Conservation (phyloP, 106 monocot species). For the Dendrobium chrysotoxum region DNA sequence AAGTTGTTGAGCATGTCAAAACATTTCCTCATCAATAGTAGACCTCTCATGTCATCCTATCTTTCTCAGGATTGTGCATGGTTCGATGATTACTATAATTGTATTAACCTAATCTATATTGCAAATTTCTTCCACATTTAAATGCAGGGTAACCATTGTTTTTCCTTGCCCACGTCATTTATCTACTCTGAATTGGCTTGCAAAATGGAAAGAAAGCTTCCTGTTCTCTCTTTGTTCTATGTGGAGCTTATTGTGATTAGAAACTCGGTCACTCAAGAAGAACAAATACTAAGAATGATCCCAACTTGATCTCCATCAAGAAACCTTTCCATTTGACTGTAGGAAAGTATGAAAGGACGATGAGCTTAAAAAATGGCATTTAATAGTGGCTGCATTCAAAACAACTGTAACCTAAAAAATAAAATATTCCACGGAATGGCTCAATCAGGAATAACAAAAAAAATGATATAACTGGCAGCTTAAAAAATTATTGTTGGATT, state of each 20-base stretch:
- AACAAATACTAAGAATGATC: not conserved
- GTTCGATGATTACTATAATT: not conserved
- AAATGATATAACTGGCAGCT: not conserved
- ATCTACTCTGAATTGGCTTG: not conserved
- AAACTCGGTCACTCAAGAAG: not conserved
- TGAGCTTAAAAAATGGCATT: no score
- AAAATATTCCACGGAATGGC: no score
- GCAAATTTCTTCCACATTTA: not conserved
- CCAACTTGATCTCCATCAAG: no score
- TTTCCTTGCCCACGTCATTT: not conserved
- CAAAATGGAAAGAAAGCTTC: not conserved
- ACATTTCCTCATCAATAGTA: not conserved
- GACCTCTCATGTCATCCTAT: not conserved
- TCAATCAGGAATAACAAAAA: no score
- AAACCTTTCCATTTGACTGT: no score
- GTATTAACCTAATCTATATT: not conserved
- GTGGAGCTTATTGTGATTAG: not conserved
- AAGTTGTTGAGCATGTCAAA: not conserved
- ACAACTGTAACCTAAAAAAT: no score
- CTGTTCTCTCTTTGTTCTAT: not conserved
- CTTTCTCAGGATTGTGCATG: not conserved
- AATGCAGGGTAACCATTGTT: not conserved
- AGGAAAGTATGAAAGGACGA: no score
- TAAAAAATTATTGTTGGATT: not conserved
- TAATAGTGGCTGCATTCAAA: no score